A percentile compares a stretch with the other conserved stretches of the same genome.
Conservation (phyloP, 1,284 basidiomycete genomes). For the Pholiota adiposa region DNA sequence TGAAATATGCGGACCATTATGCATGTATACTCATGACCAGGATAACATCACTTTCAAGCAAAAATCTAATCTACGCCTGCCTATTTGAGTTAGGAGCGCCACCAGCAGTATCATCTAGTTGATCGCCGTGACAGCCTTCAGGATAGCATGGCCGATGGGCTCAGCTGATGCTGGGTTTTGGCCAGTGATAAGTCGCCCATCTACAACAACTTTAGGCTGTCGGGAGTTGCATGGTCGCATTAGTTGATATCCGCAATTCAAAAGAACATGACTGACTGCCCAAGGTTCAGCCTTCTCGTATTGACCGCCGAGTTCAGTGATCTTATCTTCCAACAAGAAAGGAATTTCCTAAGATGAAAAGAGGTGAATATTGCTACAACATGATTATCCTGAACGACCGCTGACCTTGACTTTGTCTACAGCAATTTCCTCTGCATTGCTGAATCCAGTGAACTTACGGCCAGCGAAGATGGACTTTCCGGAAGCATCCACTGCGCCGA, state of each 20-base stretch:
- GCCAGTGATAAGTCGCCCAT: constrained; percentile 58
- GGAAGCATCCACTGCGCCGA: constrained; percentile 53
- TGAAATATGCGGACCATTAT: too few species aligned
- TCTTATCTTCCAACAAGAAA: constrained; percentile 70
- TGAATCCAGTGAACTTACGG: constrained; percentile 66
- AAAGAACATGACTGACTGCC: constrained; percentile 44
- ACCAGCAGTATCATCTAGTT: background rate
- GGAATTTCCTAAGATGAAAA: constrained; percentile 49
- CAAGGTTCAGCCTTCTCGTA: constrained; percentile 59
- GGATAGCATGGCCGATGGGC: constrained; percentile 52
- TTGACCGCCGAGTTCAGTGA: constrained; percentile 61
- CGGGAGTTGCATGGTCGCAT: background rate
- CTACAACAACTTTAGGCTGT: constrained; percentile 46
- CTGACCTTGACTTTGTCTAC: constrained; percentile 42
- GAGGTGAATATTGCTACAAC: background rate
- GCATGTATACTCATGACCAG: too few species aligned
- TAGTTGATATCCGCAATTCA: background rate
- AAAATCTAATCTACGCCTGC: too few species aligned
- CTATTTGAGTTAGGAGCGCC: too few species aligned
- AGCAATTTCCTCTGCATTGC: constrained; percentile 69
- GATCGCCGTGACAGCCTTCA: constrained; percentile 35
- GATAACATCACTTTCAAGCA: too few species aligned
- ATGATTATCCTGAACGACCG: background rate
- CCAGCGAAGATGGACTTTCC: constrained; percentile 71
- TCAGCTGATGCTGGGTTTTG: constrained; percentile 73